These are phyloP conservation scores for Alternaria solani DNA, from an alignment of 2,329 filamentous ascomycete genomes.

Conservation along the genomic window DNA sequence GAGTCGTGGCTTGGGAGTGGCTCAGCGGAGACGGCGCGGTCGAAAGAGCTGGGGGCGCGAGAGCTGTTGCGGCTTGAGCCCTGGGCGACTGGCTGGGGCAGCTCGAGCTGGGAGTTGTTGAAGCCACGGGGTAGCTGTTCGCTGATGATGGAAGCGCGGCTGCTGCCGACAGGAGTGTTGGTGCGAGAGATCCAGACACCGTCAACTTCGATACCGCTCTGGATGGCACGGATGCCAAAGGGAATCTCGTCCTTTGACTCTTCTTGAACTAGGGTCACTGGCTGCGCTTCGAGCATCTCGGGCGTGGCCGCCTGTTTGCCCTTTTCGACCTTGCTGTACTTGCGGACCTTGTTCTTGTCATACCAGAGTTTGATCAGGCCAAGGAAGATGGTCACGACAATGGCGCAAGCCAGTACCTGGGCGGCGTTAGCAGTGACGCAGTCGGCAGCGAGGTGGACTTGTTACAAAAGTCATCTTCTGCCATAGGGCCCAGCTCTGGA, in stretches of 20 bases:
- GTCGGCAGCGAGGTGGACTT: slow-evolving; percentile 24
- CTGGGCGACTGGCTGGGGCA: slow-evolving; percentile 39
- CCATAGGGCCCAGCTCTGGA: slow-evolving; percentile 76
- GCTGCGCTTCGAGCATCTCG: slow-evolving; percentile 71
- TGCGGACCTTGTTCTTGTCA: slow-evolving; percentile 53
- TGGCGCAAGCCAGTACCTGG: slow-evolving; percentile 76
- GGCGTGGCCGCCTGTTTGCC: slow-evolving; percentile 57
- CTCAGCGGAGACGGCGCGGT: slow-evolving; percentile 51
- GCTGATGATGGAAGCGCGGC: slow-evolving; percentile 43
- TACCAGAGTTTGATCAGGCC: slow-evolving; percentile 71
- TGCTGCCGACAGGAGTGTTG: slow-evolving; percentile 54
- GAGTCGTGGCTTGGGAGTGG: slow-evolving; percentile 41
- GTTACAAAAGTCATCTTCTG: slow-evolving; percentile 90
- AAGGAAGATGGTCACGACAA: slow-evolving; percentile 72
- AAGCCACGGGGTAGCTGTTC: slow-evolving; percentile 42
- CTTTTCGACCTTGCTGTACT: slow-evolving; percentile 53
- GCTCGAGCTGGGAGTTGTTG: slow-evolving; percentile 45
- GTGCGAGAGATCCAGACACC: slow-evolving; percentile 69
- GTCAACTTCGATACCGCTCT: slow-evolving; percentile 82
- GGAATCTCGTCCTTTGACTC: slow-evolving; percentile 72
- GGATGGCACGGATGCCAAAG: slow-evolving; percentile 85
- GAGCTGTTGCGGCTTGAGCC: slow-evolving; percentile 49
- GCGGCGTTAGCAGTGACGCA: slow-evolving; percentile 34
- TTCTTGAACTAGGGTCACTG: slow-evolving; percentile 59
- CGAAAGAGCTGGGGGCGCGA: slow-evolving; percentile 47